phyloP scores from a whole-genome alignment of 306 rosid genomes.

The Luffa acutangula region DNA sequence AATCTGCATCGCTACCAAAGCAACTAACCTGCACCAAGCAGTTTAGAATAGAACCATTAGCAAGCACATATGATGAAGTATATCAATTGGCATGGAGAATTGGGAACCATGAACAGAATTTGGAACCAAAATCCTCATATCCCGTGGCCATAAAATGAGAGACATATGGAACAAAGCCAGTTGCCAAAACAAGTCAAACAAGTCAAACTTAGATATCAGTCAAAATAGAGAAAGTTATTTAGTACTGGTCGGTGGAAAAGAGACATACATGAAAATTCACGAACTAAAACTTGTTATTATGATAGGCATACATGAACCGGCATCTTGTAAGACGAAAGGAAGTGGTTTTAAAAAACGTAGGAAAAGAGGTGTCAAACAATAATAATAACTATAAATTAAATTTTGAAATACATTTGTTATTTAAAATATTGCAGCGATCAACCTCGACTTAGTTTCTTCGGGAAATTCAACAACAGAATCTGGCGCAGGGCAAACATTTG shows the following conservation, averaged over 20 bases:
- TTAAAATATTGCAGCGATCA: background rate
- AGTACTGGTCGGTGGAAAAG: background rate
- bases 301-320: background rate
- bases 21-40: slow-evolving; percentile 68
- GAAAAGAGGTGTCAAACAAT: background rate
- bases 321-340: background rate
- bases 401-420: background rate
- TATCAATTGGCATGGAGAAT: background rate
- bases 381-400: background rate
- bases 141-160: background rate
- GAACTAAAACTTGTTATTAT: too few relatives aligned
- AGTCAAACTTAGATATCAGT: background rate
- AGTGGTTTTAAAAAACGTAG: background rate
- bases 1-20: slow-evolving; percentile 66
- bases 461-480: background rate
- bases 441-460: background rate
- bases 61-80: background rate
- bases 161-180: background rate
- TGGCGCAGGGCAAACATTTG: background rate
- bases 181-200: background rate
- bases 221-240: background rate
- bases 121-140: background rate
- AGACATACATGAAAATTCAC: background rate
- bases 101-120: background rate
- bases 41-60: background rate